Evolutionary conservation across 257 asterid genomes (phyloP).

Genomic region (Plantago major): DNA sequence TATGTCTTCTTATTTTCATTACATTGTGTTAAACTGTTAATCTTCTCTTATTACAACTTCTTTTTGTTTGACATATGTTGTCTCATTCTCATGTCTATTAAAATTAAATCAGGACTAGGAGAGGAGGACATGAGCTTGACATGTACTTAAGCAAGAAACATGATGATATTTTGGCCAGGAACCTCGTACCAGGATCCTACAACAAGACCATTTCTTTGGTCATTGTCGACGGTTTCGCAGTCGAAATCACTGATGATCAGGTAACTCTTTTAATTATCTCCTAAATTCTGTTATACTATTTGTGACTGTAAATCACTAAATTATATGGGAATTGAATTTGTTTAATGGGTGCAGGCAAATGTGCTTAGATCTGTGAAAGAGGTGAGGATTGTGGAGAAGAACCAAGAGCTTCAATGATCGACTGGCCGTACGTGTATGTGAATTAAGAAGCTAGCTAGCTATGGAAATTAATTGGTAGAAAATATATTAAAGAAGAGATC

Average conservation of each 20-base stretch:
- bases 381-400: constrained; percentile 90
- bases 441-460: too few relatives aligned
- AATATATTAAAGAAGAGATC: not conserved
- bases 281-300: too few relatives aligned
- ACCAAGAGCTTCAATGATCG: constrained; percentile 56
- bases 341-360: constrained; percentile 37
- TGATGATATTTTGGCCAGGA: constrained; percentile 56
- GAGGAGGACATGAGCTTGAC: constrained; percentile 59
- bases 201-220: constrained; percentile 69
- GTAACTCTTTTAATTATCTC: constrained; percentile 12
- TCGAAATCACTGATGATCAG: constrained; percentile 67
- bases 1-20: not conserved
- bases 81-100: too few relatives aligned
- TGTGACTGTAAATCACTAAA: too few relatives aligned
- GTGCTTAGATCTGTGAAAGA: constrained; percentile 73
- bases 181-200: constrained; percentile 56
- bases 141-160: constrained; percentile 75
- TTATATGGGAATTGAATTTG: too few relatives aligned
- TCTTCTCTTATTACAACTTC: not conserved
- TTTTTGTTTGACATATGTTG: not conserved
- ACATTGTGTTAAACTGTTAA: not conserved
- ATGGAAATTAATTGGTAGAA: too few relatives aligned
- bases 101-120: constrained; percentile 36
- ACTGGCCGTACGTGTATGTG: too few relatives aligned
- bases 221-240: constrained; percentile 86